Evolutionary conservation across 352 stramenopile species (phyloP), one percentile per base, ranked within the genome.

Genomic region (Phytophthora melonis): DNA sequence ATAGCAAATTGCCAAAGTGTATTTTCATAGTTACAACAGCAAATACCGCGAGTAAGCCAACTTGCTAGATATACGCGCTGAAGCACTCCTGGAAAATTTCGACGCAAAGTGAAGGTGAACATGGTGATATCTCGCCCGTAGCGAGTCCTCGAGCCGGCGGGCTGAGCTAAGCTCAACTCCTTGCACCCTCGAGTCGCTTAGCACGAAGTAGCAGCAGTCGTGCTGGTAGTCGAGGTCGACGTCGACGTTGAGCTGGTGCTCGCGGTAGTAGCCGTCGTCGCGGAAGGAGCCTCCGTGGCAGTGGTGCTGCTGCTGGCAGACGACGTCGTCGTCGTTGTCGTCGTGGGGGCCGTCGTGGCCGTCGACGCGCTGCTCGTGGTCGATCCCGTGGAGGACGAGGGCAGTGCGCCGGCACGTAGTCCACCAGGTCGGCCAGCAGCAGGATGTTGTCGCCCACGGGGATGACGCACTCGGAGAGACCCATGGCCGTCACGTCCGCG

Each of bases 361-460:
- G 64, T 75, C 25, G 73, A 63, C 58, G 68, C 69, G 62, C 56
- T 75, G 62, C 61, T 72, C 54, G 70, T 71, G 18, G 56, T 71
- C 14, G 70, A 78, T 30, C 57, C 70, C 34, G 57, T 62, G 27
- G 52, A 72, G 16, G 73, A 75, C 18, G 63, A n/a, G 1, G 72
- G 58, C 74, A 81, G 32, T 70, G 27, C 11, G 30, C 63, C 6
- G 58, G 58, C 32, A 79, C 63, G 54, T 72, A 76, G 53, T 79
- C 66, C 18, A 79, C 52, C 36, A 81, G 62, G 32, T 81, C 70
- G 21, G 70, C 70, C 11, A 69, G 58, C 32, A 79, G 60, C 50
- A 54, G 39, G 58, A 81, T 81, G 21, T 70, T 63, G 57, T 72
- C 56, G 21, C 74, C 74, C 45, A 81, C 63, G 5, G 74, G 74